These are phyloP conservation scores for Colletotrichum euphorbiae DNA, from an alignment of 2,329 filamentous ascomycete genomes.

Conservation along the genomic window DNA sequence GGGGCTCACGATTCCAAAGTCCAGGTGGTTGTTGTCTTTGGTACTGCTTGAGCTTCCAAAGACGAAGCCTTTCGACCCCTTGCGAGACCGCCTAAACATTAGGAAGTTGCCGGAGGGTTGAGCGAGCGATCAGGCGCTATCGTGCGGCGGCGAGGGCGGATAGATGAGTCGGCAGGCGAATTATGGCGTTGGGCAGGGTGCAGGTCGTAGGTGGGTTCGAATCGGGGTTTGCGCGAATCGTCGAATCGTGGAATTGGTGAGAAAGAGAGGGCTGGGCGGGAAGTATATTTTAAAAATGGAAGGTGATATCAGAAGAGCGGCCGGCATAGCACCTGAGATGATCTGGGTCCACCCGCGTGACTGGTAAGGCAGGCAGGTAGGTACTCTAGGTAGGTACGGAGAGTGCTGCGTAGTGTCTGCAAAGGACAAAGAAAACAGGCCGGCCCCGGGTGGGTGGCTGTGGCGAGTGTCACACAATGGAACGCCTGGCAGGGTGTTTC, in stretches of 20 bases:
- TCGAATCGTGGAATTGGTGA: slow-evolving; percentile 16
- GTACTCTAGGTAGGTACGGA: not conserved
- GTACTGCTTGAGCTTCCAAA: slow-evolving; percentile 36
- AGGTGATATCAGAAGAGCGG: slow-evolving; percentile 30
- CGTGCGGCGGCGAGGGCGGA: not conserved
- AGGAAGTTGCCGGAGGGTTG: slow-evolving; percentile 16
- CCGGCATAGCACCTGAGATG: slow-evolving; percentile 33
- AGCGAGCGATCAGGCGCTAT: slow-evolving; percentile 10
- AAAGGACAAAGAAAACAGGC: slow-evolving; percentile 29
- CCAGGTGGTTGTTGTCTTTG: slow-evolving; percentile 37
- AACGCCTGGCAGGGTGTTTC: slow-evolving; percentile 42
- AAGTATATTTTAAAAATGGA: slow-evolving; percentile 34
- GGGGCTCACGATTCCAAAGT: slow-evolving; percentile 38
- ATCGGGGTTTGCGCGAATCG: slow-evolving; percentile 24
- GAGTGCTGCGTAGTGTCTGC: not conserved
- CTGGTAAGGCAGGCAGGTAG: slow-evolving; percentile 23
- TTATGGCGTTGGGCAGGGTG: slow-evolving; percentile 1
- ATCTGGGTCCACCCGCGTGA: slow-evolving; percentile 36
- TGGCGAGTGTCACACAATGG: slow-evolving; percentile 39
- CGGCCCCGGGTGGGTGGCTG: slow-evolving; percentile 32
- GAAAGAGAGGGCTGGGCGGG: slow-evolving; percentile 23
- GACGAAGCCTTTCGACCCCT: slow-evolving; percentile 39
- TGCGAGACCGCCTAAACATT: slow-evolving; percentile 38
- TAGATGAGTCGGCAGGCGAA: not conserved
- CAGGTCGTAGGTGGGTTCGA: slow-evolving; percentile 11